These are phyloP conservation scores for Diacronema lutheri DNA, from an alignment of 78 protist genomes.

Conservation along the genomic window DNA sequence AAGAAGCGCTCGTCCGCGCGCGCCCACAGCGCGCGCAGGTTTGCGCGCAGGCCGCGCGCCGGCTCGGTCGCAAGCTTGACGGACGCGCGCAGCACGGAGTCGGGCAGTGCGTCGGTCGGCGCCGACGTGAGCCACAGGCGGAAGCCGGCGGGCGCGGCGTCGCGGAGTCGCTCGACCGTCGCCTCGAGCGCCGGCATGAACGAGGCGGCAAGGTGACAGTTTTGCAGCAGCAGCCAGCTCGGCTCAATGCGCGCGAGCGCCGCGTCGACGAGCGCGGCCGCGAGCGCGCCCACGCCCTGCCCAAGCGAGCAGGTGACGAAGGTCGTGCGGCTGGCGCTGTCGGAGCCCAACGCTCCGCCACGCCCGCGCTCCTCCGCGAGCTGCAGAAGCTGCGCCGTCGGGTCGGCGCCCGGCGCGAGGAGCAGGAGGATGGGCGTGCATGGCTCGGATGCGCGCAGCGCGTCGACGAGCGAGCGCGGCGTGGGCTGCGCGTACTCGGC, in stretches of 20 bases:
- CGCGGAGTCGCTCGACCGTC: constrained; percentile 39
- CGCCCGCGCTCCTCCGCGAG: constrained; percentile 41
- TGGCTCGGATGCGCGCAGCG: constrained; percentile 41
- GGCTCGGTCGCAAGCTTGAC: constrained; percentile 85
- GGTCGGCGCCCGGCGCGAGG: constrained; percentile 77
- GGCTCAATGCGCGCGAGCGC: constrained; percentile 51
- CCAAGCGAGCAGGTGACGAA: constrained; percentile 59
- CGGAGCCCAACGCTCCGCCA: too few species aligned
- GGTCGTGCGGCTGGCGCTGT: too few species aligned
- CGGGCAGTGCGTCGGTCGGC: constrained; percentile 67
- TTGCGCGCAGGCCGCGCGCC: constrained; percentile 73
- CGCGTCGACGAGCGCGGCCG: constrained; percentile 38
- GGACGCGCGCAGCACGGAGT: constrained; percentile 62
- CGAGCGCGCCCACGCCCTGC: constrained; percentile 74
- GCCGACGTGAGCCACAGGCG: constrained; percentile 78
- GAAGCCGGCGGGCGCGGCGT: constrained; percentile 39
- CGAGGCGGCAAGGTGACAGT: constrained; percentile 79
- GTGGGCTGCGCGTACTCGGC: constrained; percentile 6
- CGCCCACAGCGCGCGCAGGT: constrained; percentile 23
- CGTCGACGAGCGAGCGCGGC: background rate
- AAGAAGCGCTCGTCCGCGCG: too few species aligned
- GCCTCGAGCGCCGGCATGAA: constrained; percentile 76
- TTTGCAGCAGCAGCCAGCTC: constrained; percentile 83
- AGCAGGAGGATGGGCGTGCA: constrained; percentile 66
- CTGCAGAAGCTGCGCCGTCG: constrained; percentile 38